Percentiles rank a stretch among this genome's conserved stretches.
Evolutionary conservation across 2,329 filamentous ascomycete genomes (phyloP).

Genomic region (Diaporthe longicolla): DNA sequence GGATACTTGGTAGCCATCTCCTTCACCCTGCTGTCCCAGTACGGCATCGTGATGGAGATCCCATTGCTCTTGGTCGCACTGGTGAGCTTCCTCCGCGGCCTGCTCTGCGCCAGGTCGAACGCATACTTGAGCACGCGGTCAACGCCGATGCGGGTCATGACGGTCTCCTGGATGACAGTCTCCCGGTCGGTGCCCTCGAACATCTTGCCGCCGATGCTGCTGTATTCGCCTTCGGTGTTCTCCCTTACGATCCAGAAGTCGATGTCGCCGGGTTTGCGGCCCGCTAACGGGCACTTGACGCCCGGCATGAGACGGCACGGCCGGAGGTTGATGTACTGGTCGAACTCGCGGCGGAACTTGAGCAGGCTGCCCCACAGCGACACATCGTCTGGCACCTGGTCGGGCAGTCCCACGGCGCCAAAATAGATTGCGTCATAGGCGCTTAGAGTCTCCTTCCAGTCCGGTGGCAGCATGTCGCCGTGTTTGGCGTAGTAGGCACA

Average conservation of each 20-base stretch:
- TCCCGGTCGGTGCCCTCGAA: slow-evolving; percentile 72
- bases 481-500: slow-evolving; percentile 69
- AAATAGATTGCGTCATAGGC: slow-evolving; percentile 77
- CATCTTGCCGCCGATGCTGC: slow-evolving; percentile 72
- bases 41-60: slow-evolving; percentile 74
- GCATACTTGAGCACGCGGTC: slow-evolving; percentile 73
- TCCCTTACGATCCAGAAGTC: slow-evolving; percentile 77
- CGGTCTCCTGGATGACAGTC: slow-evolving; percentile 70
- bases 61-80: slow-evolving; percentile 78
- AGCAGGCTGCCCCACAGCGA: slow-evolving; percentile 77
- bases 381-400: slow-evolving; percentile 74
- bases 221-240: slow-evolving; percentile 76
- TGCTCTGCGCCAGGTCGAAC: slow-evolving; percentile 69
- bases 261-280: slow-evolving; percentile 68
- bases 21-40: slow-evolving; percentile 73
- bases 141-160: slow-evolving; percentile 71
- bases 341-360: slow-evolving; percentile 76
- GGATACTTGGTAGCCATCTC: slow-evolving; percentile 67
- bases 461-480: slow-evolving; percentile 58
- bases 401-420: slow-evolving; percentile 73
- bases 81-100: slow-evolving; percentile 69
- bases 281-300: slow-evolving; percentile 68
- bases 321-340: slow-evolving; percentile 78
- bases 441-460: slow-evolving; percentile 67
- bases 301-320: slow-evolving; percentile 74